These are phyloP conservation scores for Punica granatum DNA, from an alignment of 345 rosid species.

Conservation along the genomic window DNA sequence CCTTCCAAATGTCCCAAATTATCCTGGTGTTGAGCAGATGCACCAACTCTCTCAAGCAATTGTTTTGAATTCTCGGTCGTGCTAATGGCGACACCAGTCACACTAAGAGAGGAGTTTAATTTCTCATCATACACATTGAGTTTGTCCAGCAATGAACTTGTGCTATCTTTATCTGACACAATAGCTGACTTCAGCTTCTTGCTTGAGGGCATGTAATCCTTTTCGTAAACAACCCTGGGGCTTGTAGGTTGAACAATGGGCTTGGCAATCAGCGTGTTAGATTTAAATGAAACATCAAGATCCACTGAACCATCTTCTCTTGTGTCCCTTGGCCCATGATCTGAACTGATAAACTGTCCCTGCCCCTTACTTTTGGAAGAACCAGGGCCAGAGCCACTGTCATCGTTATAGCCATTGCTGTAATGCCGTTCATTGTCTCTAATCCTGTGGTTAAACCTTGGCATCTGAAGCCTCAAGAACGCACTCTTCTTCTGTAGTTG, in stretches of 20 bases:
- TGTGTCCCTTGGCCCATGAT: constrained; percentile 31
- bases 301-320: constrained; percentile 54
- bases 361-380: constrained; percentile 47
- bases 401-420: constrained; percentile 27
- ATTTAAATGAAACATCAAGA: constrained; percentile 85
- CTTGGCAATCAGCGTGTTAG: constrained; percentile 77
- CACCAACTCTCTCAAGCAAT: constrained; percentile 19
- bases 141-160: constrained; percentile 14
- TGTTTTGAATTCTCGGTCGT: constrained; percentile 26
- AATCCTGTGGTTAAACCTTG: constrained; percentile 29
- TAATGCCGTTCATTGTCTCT: constrained; percentile 46
- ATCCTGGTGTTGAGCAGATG: background rate
- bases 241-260: constrained; percentile 37
- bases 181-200: constrained; percentile 41
- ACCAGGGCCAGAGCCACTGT: constrained; percentile 30
- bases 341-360: constrained; percentile 31
- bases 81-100: constrained; percentile 18
- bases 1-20: background rate
- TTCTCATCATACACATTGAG: background rate
- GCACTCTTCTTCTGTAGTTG: constrained; percentile 78
- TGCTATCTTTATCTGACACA: constrained; percentile 23
- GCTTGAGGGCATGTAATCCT: constrained; percentile 35
- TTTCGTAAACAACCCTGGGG: constrained; percentile 21
- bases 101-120: background rate
- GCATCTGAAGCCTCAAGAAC: constrained; percentile 65